phyloP scores from a whole-genome alignment of 768 basidiomycete genomes.

The Astraeus odoratus region DNA sequence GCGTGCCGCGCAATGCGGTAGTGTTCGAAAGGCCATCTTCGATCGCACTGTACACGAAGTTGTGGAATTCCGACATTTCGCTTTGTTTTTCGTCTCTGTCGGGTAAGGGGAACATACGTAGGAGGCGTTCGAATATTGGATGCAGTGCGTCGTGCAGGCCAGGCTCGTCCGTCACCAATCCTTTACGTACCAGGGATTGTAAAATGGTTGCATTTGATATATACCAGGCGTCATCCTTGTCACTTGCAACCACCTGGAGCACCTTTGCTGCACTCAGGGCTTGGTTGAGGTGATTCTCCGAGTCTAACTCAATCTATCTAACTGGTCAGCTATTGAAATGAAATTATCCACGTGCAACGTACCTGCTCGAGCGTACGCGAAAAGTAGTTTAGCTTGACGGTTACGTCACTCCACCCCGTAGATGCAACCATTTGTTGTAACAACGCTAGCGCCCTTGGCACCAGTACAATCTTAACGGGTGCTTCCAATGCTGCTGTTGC shows the following conservation, averaged over 20 bases:
- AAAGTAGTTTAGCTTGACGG: conserved; percentile 88
- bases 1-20: conserved; percentile 65
- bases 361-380: conserved; percentile 78
- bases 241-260: conserved; percentile 75
- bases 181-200: conserved; percentile 82
- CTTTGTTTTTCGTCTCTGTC: conserved; percentile 68
- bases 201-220: conserved; percentile 60
- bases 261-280: conserved; percentile 84
- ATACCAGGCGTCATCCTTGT: conserved; percentile 84
- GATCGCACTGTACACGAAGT: conserved; percentile 67
- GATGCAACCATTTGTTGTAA: conserved; percentile 77
- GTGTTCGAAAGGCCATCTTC: conserved; percentile 73
- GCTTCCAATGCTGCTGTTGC: conserved; percentile 59
- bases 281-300: conserved; percentile 55
- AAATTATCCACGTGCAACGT: conserved; percentile 14
- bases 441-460: conserved; percentile 57
- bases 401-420: conserved; percentile 85
- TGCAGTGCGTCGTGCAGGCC: conserved; percentile 75
- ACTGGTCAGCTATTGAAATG: conserved; percentile 5
- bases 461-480: conserved; percentile 34
- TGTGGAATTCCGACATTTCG: conserved; percentile 73
- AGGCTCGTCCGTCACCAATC: conserved; percentile 73
- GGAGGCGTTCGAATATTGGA: conserved; percentile 75
- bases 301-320: conserved; percentile 61
- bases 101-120: conserved; percentile 70